Percentiles rank a stretch among this genome's conserved stretches.
Conservation (phyloP, 805 yeast genomes). For the Pichia cephalocereana region DNA sequence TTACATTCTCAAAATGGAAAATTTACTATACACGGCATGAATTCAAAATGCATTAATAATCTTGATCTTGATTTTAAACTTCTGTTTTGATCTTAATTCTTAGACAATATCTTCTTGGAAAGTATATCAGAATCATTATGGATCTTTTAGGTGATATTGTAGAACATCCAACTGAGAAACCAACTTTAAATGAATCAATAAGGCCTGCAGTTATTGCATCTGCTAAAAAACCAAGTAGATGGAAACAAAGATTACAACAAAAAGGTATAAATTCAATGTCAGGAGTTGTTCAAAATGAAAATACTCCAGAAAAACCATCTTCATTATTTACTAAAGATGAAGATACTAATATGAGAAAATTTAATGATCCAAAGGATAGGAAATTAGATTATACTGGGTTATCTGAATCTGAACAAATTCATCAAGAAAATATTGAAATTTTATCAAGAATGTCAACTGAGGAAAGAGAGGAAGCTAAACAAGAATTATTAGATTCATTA, state of each 20-base stretch:
- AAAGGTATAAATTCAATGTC: constrained; percentile 26
- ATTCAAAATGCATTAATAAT: too few species aligned
- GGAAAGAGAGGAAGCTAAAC: constrained; percentile 54
- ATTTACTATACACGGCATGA: too few species aligned
- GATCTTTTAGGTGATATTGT: constrained; percentile 66
- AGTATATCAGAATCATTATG: constrained; percentile 29
- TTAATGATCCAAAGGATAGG: constrained; percentile 10
- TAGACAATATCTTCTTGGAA: too few species aligned
- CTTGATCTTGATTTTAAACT: too few species aligned
- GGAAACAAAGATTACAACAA: constrained; percentile 36
- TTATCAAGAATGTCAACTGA: constrained; percentile 54
- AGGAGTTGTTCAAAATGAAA: constrained; percentile 9
- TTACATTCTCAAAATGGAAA: too few species aligned
- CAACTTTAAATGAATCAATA: background rate
- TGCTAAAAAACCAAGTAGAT: constrained; percentile 31
- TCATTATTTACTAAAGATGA: constrained; percentile 5
- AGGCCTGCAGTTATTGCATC: background rate
- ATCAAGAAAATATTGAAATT: constrained; percentile 60
- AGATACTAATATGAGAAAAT: constrained; percentile 8
- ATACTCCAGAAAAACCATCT: background rate
- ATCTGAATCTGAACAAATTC: constrained; percentile 66
- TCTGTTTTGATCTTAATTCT: too few species aligned
- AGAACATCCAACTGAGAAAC: constrained; percentile 31
- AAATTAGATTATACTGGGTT: constrained; percentile 20
- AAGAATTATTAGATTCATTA: constrained; percentile 56